Evolutionary conservation across 2,329 filamentous ascomycete species (phyloP).

Genomic region (Cercospora zeae-maydis): DNA sequence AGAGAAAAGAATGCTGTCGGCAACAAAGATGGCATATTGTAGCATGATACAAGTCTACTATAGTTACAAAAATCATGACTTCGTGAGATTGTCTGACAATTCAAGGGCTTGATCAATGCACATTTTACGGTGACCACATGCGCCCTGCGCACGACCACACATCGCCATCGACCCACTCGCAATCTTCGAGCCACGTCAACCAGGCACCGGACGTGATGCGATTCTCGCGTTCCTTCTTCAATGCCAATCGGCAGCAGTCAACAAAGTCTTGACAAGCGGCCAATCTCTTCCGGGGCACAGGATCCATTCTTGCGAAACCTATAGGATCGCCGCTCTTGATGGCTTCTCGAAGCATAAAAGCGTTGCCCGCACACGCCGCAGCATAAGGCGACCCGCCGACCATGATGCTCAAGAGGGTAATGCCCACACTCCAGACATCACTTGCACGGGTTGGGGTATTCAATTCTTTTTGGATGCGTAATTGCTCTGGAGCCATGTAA

Average conservation of each 20-base stretch:
- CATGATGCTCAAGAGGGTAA: slow-evolving; percentile 45
- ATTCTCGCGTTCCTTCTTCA: slow-evolving; percentile 37
- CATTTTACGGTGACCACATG: neutral
- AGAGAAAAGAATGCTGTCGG: neutral
- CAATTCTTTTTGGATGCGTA: slow-evolving; percentile 30
- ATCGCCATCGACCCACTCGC: slow-evolving; percentile 17
- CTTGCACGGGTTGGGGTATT: slow-evolving; percentile 35
- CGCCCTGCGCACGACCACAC: neutral
- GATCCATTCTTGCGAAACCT: slow-evolving; percentile 40
- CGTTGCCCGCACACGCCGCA: slow-evolving; percentile 38
- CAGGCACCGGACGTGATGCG: slow-evolving; percentile 31
- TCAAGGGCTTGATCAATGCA: neutral
- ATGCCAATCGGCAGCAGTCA: slow-evolving; percentile 39
- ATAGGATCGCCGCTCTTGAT: slow-evolving; percentile 44
- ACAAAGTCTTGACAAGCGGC: slow-evolving; percentile 35
- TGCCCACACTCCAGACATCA: slow-evolving; percentile 46
- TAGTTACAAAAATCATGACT: neutral
- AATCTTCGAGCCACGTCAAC: slow-evolving; percentile 34
- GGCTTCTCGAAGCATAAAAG: slow-evolving; percentile 44
- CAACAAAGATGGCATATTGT: neutral
- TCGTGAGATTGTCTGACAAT: neutral
- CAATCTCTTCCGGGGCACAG: slow-evolving; percentile 33
- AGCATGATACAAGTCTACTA: neutral
- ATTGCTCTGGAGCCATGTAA: slow-evolving; percentile 42
- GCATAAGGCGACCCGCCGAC: slow-evolving; percentile 43